Conservation (phyloP, 1,284 basidiomycete species). For the Puccinia novopanici region DNA sequence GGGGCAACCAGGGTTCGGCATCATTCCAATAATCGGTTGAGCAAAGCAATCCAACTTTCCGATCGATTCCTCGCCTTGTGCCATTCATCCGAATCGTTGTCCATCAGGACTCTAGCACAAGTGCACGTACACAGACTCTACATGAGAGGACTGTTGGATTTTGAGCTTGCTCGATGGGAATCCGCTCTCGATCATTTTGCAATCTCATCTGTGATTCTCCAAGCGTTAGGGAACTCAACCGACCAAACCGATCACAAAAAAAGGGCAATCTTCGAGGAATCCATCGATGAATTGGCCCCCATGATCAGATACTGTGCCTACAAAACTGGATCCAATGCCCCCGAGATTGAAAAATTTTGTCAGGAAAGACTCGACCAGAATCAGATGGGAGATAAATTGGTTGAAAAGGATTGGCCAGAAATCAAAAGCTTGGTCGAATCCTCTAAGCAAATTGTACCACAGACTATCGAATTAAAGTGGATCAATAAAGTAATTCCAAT, state of each 20-base stretch:
- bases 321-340: constrained; percentile 1
- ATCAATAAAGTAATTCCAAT: constrained; percentile 24
- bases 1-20: constrained; percentile 3
- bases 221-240: background rate
- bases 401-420: constrained; percentile 17
- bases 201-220: constrained; percentile 8
- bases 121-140: constrained; percentile 30
- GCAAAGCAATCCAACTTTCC: constrained; percentile 26
- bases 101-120: constrained; percentile 21
- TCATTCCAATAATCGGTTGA: constrained; percentile 30
- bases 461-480: constrained; percentile 25
- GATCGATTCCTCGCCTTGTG: constrained; percentile 5
- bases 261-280: constrained; percentile 32
- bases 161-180: constrained; percentile 30
- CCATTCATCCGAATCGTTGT: background rate
- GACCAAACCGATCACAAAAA: constrained; percentile 28
- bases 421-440: constrained; percentile 18
- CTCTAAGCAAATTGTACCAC: background rate
- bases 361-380: constrained; percentile 16
- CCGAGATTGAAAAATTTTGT: constrained; percentile 28
- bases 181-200: constrained; percentile 20
- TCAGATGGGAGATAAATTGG: constrained; percentile 6
- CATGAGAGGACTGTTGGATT: constrained; percentile 26
- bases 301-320: constrained; percentile 41
- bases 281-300: constrained; percentile 25